Conservation (phyloP, 305 asterid genomes). For the Fraxinus albicans region DNA sequence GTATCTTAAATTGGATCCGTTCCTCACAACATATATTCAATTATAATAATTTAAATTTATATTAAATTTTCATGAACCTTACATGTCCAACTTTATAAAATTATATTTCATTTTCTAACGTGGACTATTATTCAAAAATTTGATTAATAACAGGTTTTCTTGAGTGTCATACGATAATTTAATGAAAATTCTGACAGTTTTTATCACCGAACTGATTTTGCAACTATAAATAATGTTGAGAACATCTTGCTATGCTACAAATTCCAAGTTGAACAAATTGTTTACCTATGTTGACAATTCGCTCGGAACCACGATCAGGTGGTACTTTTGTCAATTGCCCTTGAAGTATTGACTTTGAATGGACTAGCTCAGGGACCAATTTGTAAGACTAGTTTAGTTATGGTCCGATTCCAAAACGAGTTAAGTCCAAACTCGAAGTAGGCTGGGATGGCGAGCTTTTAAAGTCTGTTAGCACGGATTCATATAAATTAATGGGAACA, state of each 20-base stretch:
- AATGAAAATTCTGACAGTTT: neutral
- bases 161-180: neutral
- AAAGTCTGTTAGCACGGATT: neutral
- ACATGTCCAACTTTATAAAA: too few species aligned
- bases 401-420: neutral
- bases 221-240: neutral
- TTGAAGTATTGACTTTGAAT: neutral
- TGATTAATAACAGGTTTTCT: neutral
- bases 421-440: neutral
- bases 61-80: too few species aligned
- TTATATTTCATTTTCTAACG: too few species aligned
- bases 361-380: neutral
- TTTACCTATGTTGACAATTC: too few species aligned
- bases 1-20: too few species aligned
- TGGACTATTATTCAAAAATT: too few species aligned
- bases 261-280: too few species aligned
- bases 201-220: too few species aligned
- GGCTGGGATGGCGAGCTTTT: neutral
- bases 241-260: too few species aligned
- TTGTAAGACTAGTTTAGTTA: neutral
- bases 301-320: neutral
- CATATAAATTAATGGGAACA: too few species aligned
- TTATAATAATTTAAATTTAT: too few species aligned
- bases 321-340: neutral
- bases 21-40: too few species aligned